Base-by-base conservation (phyloP, 2,329 filamentous ascomycete species). In the Trichophyton rubrum region DNA sequence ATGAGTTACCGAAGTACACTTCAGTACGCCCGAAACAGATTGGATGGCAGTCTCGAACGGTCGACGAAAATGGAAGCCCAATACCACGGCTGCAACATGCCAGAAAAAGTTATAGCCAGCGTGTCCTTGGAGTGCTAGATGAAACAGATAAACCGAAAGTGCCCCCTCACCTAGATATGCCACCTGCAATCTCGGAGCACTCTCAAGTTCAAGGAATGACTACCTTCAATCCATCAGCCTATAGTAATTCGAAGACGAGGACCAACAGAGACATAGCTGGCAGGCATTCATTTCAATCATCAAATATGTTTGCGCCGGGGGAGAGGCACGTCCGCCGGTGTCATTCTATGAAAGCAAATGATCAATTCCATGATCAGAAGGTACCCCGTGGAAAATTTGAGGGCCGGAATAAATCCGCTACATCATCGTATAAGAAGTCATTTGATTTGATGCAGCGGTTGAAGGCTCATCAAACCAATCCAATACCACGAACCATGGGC, bases 51-150 rank as follows among this genome's bases (percentile, higher is more conserved):
- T 56, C 20, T 33, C 59, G 60, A 43, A 69, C 70, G 17, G 72
- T 75, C 8, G 72, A 74, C 60, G 64, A 64, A 8, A 72, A 74
- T 63, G 73, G 73, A 40, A 75, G 72, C 59, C 73, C 73, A 40
- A 67, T 67, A 49, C 67, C 64, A 13, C 33, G 43, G 20, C 35
- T 47, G 35, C 56, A 47, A 20, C 27, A 17, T 24, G 5, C 24
- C 6, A 27, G n/a, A 20, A 47, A 55, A 35, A 35, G 20, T 22
- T 27, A 17, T 17, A 17, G 11, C 13, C 30, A 55, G 5, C 13
- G 3, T 27, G 11, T 6, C 20, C 22, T 27, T 27, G 45, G 33
- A 20, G 2, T 27, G 2, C n/a, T 33, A 27, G 33, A 27, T 17
- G 27, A 1, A 30, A 30, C 49, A 35, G 33, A 35, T 15, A 20